Evolutionary conservation across 2,329 filamentous ascomycete genomes (phyloP).

Genomic region (Colletotrichum gloeosporioides): DNA sequence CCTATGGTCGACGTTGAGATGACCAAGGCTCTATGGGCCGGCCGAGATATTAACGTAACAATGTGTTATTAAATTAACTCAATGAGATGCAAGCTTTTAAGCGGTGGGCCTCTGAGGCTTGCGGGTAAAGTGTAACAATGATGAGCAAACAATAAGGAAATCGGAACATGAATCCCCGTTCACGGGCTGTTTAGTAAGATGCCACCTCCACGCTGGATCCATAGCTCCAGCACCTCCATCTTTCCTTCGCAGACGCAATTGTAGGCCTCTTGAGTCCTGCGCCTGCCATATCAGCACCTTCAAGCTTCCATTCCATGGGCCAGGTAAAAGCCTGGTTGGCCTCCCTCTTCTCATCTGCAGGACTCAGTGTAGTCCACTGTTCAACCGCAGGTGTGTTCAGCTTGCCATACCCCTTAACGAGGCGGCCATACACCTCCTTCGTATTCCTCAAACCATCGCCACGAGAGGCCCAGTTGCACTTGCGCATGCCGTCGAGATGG

Average conservation of each 20-base stretch:
- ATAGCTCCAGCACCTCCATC: constrained; percentile 22
- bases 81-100: not conserved
- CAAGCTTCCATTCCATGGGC: constrained; percentile 22
- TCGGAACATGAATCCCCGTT: not conserved
- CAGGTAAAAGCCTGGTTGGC: constrained; percentile 18
- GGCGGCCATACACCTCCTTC: constrained; percentile 6
- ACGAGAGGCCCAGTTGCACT: constrained; percentile 25
- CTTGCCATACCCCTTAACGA: constrained; percentile 23
- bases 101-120: not conserved
- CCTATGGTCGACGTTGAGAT: not conserved
- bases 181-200: not conserved
- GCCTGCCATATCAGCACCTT: not conserved
- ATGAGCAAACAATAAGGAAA: not conserved
- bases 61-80: not conserved
- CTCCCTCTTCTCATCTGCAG: constrained; percentile 24
- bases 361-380: constrained; percentile 22
- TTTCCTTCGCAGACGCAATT: constrained; percentile 25
- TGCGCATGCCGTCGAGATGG: constrained; percentile 27
- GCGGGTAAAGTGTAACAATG: not conserved
- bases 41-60: not conserved
- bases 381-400: constrained; percentile 20
- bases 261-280: constrained; percentile 16
- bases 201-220: not conserved
- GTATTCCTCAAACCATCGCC: constrained; percentile 14
- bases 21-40: not conserved